phyloP scores from a whole-genome alignment of 805 yeast genomes.

The Metschnikowia chrysomelidarum region DNA sequence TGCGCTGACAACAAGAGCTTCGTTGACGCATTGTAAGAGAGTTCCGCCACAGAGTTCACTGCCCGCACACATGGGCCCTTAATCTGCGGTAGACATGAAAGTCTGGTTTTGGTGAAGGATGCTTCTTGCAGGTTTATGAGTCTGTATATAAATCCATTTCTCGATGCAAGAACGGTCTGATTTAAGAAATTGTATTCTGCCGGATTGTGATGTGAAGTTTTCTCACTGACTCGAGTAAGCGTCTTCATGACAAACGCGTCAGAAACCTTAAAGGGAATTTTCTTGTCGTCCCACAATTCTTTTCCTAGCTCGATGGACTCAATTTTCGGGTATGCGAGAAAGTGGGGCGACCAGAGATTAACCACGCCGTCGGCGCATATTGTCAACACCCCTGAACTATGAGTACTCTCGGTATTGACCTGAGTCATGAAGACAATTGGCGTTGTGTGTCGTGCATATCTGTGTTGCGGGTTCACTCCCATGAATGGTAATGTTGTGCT shows the following conservation, averaged over 20 bases:
- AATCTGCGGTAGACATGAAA: neutral
- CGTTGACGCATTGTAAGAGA: slow-evolving; percentile 5
- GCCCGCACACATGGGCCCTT: slow-evolving; percentile 7
- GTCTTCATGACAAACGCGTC: slow-evolving; percentile 6
- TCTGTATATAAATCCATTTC: slow-evolving; percentile 10
- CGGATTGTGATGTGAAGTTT: slow-evolving; percentile 10
- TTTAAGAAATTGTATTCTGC: slow-evolving; percentile 17
- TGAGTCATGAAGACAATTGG: slow-evolving; percentile 17
- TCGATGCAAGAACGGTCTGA: slow-evolving; percentile 11
- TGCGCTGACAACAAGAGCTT: slow-evolving; percentile 16
- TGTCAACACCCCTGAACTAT: slow-evolving; percentile 14
- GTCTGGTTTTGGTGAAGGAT: slow-evolving; percentile 1
- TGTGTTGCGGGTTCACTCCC: slow-evolving; percentile 4
- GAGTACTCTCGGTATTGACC: slow-evolving; percentile 8
- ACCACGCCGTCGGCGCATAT: slow-evolving; percentile 19
- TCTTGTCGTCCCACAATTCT: neutral
- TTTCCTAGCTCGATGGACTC: slow-evolving; percentile 12
- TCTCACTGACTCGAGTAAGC: slow-evolving; percentile 2
- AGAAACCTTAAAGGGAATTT: slow-evolving; percentile 3
- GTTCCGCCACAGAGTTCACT: slow-evolving; percentile 11
- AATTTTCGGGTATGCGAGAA: slow-evolving; percentile 20
- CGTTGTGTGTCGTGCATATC: slow-evolving; percentile 13
- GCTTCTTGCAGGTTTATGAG: slow-evolving; percentile 12
- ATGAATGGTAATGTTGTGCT: slow-evolving; percentile 14
- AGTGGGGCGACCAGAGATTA: slow-evolving; percentile 21